phyloP scores from a whole-genome alignment of 495 filamentous ascomycete genomes.

The Recurvomyces mirabilis region DNA sequence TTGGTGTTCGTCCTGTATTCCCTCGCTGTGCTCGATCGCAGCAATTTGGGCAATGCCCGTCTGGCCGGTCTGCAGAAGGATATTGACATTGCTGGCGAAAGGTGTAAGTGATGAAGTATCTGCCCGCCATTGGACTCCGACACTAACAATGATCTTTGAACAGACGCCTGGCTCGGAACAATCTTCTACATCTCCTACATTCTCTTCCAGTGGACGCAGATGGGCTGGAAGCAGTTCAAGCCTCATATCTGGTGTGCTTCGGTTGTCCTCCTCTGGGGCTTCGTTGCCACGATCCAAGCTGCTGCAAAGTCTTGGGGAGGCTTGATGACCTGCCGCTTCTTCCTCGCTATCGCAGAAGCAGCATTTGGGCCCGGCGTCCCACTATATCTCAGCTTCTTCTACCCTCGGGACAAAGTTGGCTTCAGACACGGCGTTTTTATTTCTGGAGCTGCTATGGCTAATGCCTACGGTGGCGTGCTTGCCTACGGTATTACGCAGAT shows the following conservation, averaged over 20 bases:
- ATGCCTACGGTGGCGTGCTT: slow-evolving; percentile 69
- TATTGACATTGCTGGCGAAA: slow-evolving; percentile 14
- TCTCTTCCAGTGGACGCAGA: slow-evolving; percentile 25
- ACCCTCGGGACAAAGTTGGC: slow-evolving; percentile 65
- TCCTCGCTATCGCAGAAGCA: slow-evolving; percentile 39
- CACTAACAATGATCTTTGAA: neutral
- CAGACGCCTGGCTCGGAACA: slow-evolving; percentile 24
- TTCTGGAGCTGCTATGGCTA: slow-evolving; percentile 68
- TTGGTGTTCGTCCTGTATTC: slow-evolving; percentile 74
- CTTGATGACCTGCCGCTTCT: slow-evolving; percentile 40
- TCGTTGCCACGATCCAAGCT: slow-evolving; percentile 25
- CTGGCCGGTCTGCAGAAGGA: slow-evolving; percentile 51
- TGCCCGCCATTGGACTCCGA: neutral
- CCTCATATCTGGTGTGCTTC: slow-evolving; percentile 24
- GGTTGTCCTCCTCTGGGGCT: slow-evolving; percentile 27
- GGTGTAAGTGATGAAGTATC: neutral
- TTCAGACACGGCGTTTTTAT: slow-evolving; percentile 67
- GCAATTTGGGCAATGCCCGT: slow-evolving; percentile 38
- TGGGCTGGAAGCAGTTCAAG: slow-evolving; percentile 28
- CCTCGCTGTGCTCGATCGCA: slow-evolving; percentile 64
- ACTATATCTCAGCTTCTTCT: slow-evolving; percentile 67
- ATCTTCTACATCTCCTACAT: slow-evolving; percentile 30
- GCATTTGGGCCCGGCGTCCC: slow-evolving; percentile 35
- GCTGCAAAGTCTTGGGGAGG: slow-evolving; percentile 18
- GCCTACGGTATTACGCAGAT: slow-evolving; percentile 75